Percentiles rank a stretch among this genome's conserved stretches.
Evolutionary conservation across 768 basidiomycete genomes (phyloP).

Genomic region (Strobilomyces echinocephalus): DNA sequence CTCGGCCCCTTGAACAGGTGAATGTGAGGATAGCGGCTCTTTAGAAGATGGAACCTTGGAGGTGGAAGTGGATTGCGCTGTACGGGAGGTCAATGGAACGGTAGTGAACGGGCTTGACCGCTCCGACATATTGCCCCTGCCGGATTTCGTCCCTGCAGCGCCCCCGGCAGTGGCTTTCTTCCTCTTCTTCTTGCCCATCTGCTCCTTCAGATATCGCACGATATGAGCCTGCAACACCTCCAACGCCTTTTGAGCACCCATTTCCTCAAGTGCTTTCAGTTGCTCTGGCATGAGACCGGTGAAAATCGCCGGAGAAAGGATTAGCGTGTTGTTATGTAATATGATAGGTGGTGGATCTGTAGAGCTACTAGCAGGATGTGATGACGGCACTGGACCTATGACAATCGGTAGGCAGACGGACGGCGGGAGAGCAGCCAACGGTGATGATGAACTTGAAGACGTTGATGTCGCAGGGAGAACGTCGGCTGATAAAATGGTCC

Average conservation of each 20-base stretch:
- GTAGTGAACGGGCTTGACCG: conserved; percentile 43
- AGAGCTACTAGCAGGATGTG: conserved; percentile 45
- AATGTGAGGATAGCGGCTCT: not conserved
- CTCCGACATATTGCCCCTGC: conserved; percentile 31
- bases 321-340: conserved; percentile 76
- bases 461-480: conserved; percentile 9
- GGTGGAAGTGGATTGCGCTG: conserved; percentile 7
- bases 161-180: conserved; percentile 34
- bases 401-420: conserved; percentile 71
- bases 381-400: conserved; percentile 64
- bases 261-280: conserved; percentile 67
- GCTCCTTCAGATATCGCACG: conserved; percentile 79
- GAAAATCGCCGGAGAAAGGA: conserved; percentile 84
- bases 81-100: conserved; percentile 33
- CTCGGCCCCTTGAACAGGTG: not conserved
- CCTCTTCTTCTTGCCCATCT: conserved; percentile 40
- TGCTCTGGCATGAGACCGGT: conserved; percentile 69
- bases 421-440: conserved; percentile 30
- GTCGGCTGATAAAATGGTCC: conserved; percentile 11
- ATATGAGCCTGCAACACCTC: conserved; percentile 80
- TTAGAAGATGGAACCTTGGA: not conserved
- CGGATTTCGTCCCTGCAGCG: conserved; percentile 32
- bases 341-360: conserved; percentile 63
- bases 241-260: conserved; percentile 79
- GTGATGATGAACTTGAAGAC: conserved; percentile 12